Conservation (phyloP, 2,329 filamentous ascomycete genomes). For the Torrubiellomyces zombiae region DNA sequence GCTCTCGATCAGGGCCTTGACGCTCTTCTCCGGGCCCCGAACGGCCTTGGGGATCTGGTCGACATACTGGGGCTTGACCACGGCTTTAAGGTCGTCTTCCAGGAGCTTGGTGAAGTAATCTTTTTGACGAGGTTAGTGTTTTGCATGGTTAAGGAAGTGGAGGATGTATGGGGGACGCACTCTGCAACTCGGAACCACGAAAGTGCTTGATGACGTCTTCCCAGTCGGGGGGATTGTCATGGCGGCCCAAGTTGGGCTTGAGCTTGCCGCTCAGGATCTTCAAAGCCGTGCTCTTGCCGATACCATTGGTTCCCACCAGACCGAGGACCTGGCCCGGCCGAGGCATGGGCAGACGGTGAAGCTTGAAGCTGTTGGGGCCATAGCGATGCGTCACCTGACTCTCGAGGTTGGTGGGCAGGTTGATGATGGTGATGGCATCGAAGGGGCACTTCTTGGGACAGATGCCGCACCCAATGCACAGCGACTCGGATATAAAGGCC, state of each 20-base stretch:
- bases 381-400: slow-evolving; percentile 96
- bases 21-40: slow-evolving; percentile 62
- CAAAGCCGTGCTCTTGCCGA: slow-evolving; percentile 97
- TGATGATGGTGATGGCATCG: slow-evolving; percentile 98
- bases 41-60: slow-evolving; percentile 94
- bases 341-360: slow-evolving; percentile 90
- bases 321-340: slow-evolving; percentile 89
- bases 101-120: slow-evolving; percentile 98
- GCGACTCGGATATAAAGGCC: slow-evolving; percentile 90
- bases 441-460: slow-evolving; percentile 99
- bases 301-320: slow-evolving; percentile 98
- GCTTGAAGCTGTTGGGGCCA: slow-evolving; percentile 98
- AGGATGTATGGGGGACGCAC: slow-evolving; percentile 32
- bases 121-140: slow-evolving; percentile 6
- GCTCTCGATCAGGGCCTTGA: slow-evolving; percentile 61
- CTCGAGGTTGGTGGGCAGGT: slow-evolving; percentile 97
- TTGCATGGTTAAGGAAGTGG: neutral
- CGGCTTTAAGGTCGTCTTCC: slow-evolving; percentile 91
- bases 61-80: slow-evolving; percentile 98
- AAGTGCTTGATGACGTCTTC: slow-evolving; percentile 98
- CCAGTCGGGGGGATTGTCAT: slow-evolving; percentile 96
- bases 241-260: slow-evolving; percentile 91
- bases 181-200: slow-evolving; percentile 92
- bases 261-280: slow-evolving; percentile 98
- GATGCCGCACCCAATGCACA: slow-evolving; percentile 98